Evolutionary conservation across 768 basidiomycete genomes (phyloP), one percentile per base, ranked within the genome.

Genomic region (Agrocybe pediades): DNA sequence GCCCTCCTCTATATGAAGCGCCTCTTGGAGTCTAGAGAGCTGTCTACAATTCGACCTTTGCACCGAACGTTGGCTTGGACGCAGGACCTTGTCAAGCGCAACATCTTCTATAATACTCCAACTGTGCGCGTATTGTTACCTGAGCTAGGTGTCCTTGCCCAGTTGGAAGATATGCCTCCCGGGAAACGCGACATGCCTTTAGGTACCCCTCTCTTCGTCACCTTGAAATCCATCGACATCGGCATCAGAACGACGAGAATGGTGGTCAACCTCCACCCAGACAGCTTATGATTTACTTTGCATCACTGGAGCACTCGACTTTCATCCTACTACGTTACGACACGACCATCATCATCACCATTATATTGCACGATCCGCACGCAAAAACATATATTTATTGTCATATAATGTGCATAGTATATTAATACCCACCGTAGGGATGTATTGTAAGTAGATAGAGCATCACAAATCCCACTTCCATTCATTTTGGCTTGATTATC

Each of bases 1-100:
- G 59, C 61, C 15, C 53, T 72, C 13, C 59, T 68, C 60, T 73
- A 70, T 55, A 57, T 82, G 52, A 68, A 73, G 48, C 65, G 71
- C 30, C 76, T 71, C 68, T 71, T 65, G 39, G 67, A 70, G 68
- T 59, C 6, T 53, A 54, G 17, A 55, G 49, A 33, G 67, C 65
- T 3, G 47, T 48, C 53, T 20, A 39, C 44, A 13, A 49, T 44
- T 2, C 55, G 70, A 39, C 69, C 69, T 6, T 49, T 74, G 19
- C 60, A 51, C 7, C 48, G 56, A 19, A 56, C 73, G 43, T 46
- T 49, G 9, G 74, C 62, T 3, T 60, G 58, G 48, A 57, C 61
- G 29, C 19, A 63, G n/a, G 33, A 33, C 29, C 6, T 19, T 6
- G 42, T 40, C 9, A 30, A 39, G 20, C 43, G 41, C 29, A 55